A percentile compares a stretch with the other conserved stretches of the same genome.
Conservation (phyloP, 163 green algal species). For the Scenedesmus sp. region DNA sequence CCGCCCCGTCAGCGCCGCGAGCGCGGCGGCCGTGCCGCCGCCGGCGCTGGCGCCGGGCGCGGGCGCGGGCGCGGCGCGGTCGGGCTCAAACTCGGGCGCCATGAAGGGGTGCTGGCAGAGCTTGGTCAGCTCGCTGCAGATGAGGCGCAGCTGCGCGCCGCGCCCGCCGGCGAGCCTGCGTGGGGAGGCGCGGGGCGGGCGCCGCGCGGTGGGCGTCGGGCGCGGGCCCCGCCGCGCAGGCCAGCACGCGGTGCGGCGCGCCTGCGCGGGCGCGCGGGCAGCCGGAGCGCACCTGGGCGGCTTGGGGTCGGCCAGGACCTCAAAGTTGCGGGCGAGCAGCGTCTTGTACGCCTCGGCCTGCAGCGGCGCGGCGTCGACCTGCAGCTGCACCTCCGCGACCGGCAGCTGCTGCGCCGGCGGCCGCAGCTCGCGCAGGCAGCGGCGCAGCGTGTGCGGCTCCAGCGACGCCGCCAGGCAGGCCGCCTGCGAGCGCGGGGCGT, state of each 20-base stretch:
- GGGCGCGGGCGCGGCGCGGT: background rate
- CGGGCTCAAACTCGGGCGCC: constrained; percentile 59
- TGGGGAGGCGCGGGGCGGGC: no score
- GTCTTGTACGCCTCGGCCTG: constrained; percentile 67
- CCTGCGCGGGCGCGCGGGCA: background rate
- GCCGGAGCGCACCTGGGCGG: constrained; percentile 48
- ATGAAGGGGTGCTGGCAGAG: constrained; percentile 72
- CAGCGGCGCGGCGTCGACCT: constrained; percentile 41
- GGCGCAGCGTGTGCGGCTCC: constrained; percentile 36
- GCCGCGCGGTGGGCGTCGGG: background rate
- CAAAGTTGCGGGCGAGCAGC: constrained; percentile 69
- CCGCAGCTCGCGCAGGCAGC: constrained; percentile 34
- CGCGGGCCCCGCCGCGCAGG: no score
- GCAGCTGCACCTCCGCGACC: constrained; percentile 51
- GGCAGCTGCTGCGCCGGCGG: constrained; percentile 23
- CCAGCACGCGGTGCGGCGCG: no score
- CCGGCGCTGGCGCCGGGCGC: background rate
- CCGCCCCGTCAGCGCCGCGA: background rate
- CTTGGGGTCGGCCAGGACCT: constrained; percentile 75
- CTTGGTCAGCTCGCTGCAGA: constrained; percentile 73
- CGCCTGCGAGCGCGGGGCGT: background rate
- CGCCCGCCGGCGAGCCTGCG: constrained; percentile 51
- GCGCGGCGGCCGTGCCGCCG: constrained; percentile 22
- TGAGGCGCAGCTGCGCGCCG: constrained; percentile 61
- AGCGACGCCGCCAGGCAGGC: constrained; percentile 19